phyloP scores from a whole-genome alignment of 202 grass and related monocot species.

The Panicum hallii region DNA sequence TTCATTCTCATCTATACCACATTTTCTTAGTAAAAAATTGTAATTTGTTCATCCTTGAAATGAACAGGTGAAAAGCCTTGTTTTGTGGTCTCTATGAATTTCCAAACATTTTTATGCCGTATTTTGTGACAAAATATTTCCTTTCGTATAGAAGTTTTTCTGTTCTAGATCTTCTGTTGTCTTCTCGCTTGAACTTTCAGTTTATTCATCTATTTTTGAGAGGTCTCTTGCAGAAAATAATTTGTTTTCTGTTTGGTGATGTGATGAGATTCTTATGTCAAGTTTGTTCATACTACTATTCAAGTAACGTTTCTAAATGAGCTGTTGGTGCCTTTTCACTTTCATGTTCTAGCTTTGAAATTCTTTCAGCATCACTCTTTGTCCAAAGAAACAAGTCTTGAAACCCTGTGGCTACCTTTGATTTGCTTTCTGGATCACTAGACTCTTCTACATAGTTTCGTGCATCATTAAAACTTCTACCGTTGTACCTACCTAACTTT shows the following conservation, averaged over 20 bases:
- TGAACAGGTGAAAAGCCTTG: background rate
- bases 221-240: background rate
- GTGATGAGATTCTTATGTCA: background rate
- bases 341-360: slow-evolving; percentile 19
- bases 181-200: background rate
- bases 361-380: background rate
- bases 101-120: background rate
- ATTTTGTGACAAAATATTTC: background rate
- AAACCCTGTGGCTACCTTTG: background rate
- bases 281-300: slow-evolving; percentile 36
- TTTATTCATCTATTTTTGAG: background rate
- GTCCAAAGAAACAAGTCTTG: slow-evolving; percentile 33
- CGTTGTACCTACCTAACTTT: slow-evolving; percentile 30
- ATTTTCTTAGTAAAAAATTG: background rate
- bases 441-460: slow-evolving; percentile 2
- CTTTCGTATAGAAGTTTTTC: background rate
- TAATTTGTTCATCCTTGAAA: background rate
- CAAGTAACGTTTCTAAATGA: slow-evolving; percentile 33
- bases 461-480: slow-evolving; percentile 25
- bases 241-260: background rate
- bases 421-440: background rate
- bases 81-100: background rate
- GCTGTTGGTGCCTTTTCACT: slow-evolving; percentile 15
- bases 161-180: slow-evolving; percentile 8
- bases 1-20: background rate